Evolutionary conservation across 2,329 filamentous ascomycete genomes (phyloP).

Genomic region (Diplodia scrobiculata): DNA sequence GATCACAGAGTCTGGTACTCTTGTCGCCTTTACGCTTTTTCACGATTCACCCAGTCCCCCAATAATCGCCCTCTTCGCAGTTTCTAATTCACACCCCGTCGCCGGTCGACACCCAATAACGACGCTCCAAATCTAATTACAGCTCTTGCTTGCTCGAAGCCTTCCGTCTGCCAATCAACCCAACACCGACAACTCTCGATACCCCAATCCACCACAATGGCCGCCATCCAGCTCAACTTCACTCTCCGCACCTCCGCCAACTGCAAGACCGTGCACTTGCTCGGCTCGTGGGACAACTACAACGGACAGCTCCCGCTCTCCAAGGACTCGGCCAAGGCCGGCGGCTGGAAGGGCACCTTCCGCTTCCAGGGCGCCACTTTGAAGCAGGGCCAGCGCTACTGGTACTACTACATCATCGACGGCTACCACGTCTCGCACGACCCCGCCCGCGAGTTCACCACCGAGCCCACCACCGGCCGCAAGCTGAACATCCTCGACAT

Average conservation of each 20-base stretch:
- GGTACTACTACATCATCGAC: conserved; percentile 99
- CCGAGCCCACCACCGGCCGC: conserved; percentile 94
- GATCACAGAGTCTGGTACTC: conserved; percentile 32
- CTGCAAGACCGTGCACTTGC: conserved; percentile 95
- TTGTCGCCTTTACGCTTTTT: conserved; percentile 29
- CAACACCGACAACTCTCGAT: conserved; percentile 29
- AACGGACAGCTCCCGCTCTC: conserved; percentile 89
- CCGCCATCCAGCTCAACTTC: conserved; percentile 91
- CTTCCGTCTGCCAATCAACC: conserved; percentile 27
- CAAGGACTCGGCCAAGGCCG: conserved; percentile 85
- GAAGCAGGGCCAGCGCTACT: conserved; percentile 89
- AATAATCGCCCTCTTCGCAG: conserved; percentile 33
- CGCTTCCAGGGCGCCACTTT: conserved; percentile 87
- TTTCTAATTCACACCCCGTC: conserved; percentile 43
- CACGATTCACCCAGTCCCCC: conserved; percentile 32
- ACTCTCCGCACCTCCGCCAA: conserved; percentile 92
- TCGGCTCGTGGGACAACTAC: conserved; percentile 99
- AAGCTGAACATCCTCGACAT: conserved; percentile 98
- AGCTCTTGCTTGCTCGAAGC: conserved; percentile 31
- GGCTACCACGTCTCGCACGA: conserved; percentile 98
- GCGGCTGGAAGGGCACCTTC: conserved; percentile 95
- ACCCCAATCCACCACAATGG: conserved; percentile 60
- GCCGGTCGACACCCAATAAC: conserved; percentile 44
- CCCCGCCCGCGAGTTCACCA: conserved; percentile 82
- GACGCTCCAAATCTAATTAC: conserved; percentile 27